Evolutionary conservation across 1,284 basidiomycete species (phyloP).

Genomic region (Coniferiporia sulphurascens): DNA sequence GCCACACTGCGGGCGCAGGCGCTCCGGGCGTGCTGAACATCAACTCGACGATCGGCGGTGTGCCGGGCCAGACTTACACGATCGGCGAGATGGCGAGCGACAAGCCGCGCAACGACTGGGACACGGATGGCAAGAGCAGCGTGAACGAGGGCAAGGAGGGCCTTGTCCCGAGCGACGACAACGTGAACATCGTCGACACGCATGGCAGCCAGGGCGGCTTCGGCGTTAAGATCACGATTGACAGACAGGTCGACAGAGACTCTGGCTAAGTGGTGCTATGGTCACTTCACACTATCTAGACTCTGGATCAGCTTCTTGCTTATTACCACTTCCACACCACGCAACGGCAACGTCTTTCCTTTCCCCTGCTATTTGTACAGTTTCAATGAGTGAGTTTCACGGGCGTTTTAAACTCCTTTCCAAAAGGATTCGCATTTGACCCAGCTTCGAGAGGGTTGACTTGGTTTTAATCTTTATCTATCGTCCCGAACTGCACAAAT

Average conservation of each 20-base stretch:
- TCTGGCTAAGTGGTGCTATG: background rate
- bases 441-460: no score
- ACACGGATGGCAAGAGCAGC: conserved; percentile 51
- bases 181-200: conserved; percentile 17
- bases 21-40: conserved; percentile 32
- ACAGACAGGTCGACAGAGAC: conserved; percentile 29
- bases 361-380: no score
- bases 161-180: conserved; percentile 26
- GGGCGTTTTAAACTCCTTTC: no score
- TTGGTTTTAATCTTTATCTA: no score
- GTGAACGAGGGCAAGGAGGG: conserved; percentile 46
- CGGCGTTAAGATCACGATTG: conserved; percentile 33
- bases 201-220: conserved; percentile 26
- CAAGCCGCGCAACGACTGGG: conserved; percentile 31
- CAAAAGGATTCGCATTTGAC: no score
- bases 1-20: conserved; percentile 26
- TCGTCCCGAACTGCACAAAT: no score
- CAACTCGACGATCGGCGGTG: conserved; percentile 33
- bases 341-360: no score
- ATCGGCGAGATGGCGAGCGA: conserved; percentile 60
- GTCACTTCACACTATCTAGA: background rate
- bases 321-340: no score
- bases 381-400: no score
- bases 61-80: conserved; percentile 51
- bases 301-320: background rate